These are phyloP conservation scores for Annulohypoxylon truncatum DNA, from an alignment of 2,329 filamentous ascomycete genomes.

Conservation along the genomic window DNA sequence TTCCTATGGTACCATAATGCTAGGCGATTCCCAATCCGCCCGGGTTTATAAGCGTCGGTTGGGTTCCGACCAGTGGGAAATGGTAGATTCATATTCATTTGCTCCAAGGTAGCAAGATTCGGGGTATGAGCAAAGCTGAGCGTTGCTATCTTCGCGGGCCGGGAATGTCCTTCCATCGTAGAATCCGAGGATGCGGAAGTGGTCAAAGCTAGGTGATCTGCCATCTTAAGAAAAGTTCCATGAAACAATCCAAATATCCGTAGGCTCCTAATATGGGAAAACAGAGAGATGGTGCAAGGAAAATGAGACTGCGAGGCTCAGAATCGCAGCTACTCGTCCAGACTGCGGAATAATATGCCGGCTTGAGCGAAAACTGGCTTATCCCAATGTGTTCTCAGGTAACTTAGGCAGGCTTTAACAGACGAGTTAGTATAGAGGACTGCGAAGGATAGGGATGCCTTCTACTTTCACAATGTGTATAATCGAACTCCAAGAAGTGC, in stretches of 20 bases:
- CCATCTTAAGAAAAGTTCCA: constrained; percentile 18
- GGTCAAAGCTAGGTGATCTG: constrained; percentile 40
- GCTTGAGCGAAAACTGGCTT: neutral
- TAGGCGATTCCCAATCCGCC: constrained; percentile 40
- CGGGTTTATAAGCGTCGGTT: constrained; percentile 6
- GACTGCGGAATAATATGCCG: constrained; percentile 8
- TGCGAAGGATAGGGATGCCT: neutral
- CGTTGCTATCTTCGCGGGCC: constrained; percentile 38
- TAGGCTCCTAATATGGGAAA: neutral
- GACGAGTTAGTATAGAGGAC: constrained; percentile 18
- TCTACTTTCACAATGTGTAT: constrained; percentile 16
- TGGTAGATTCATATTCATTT: constrained; percentile 26
- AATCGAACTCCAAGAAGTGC: neutral
- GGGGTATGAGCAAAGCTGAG: constrained; percentile 32
- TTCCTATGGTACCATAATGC: constrained; percentile 53
- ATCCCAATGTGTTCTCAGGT: neutral
- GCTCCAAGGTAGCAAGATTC: constrained; percentile 33
- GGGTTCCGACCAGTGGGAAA: constrained; percentile 19
- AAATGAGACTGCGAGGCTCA: constrained; percentile 11
- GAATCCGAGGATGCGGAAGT: constrained; percentile 38
- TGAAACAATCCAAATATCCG: constrained; percentile 2
- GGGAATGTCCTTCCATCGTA: constrained; percentile 38
- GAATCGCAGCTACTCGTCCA: constrained; percentile 8
- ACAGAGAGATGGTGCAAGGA: constrained; percentile 15
- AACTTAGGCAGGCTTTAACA: neutral